Base-by-base conservation (phyloP, 495 filamentous ascomycete genomes). In the Talaromyces adpressus region DNA sequence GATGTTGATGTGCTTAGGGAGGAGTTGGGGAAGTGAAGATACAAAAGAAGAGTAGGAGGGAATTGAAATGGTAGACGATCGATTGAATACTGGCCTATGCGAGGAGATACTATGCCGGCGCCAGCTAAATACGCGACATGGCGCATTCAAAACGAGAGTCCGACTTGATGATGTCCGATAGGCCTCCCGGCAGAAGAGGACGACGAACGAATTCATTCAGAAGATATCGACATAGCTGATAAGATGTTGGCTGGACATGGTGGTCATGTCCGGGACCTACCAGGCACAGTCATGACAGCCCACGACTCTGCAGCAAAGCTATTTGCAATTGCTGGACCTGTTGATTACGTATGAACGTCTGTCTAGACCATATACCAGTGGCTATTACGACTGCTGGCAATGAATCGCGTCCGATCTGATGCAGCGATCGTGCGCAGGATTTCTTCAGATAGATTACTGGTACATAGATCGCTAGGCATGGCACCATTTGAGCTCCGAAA, bases 1-100 rank as follows among this genome's bases (percentile, higher is more conserved):
- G 94, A 98, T 77, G 83, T 89, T 18, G 94, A 97, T 79, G 88
- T 93, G 8, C 69, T 97, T 32, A 66, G 72, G 39, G 60, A 61
- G 22, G 66, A 67, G 22, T 58, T 58, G 56, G 54, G 54, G 18
- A 58, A 36, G 20, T 58, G 29, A 58, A 3, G 20, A 22, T 9
- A 14, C 16, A 3, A 27, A 4, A 22, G 3, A 25, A 16, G 4
- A 29, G 9, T 56, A 14, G 20, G 27, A 56, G 6, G n/a, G n/a
- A 16, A 47, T 8, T 49, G 2, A 5, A 49, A 1, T 20, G 45
- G 45, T 0, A 22, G n/a, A 49, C 6, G 45, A 18, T 20, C 5
- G 3, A 41, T 14, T 12, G 39, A n/a, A 8, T 20, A 5, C 0
- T 47, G 7, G 18, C 6, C n/a, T 6, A 8, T 14, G n/a, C 8